These are phyloP conservation scores for Colletotrichum spinosum DNA, from an alignment of 2,329 filamentous ascomycete genomes.

Conservation along the genomic window DNA sequence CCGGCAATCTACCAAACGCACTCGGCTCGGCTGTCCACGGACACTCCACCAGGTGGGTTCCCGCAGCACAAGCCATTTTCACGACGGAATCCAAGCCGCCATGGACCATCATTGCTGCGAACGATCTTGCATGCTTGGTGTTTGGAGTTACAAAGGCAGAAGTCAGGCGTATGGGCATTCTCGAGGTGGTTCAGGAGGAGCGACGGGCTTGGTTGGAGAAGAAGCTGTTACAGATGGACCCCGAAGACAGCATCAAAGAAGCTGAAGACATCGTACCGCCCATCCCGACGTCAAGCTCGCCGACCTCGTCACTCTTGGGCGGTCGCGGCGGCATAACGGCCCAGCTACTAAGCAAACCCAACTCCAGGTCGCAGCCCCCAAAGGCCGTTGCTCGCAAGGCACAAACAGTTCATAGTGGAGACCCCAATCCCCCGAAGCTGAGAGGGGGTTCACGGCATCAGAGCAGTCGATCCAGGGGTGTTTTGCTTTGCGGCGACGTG, in stretches of 20 bases:
- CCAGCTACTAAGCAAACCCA: slow-evolving; percentile 86
- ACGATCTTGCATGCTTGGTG: slow-evolving; percentile 95
- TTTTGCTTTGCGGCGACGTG: slow-evolving; percentile 95
- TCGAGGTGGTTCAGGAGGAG: slow-evolving; percentile 94
- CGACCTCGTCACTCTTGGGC: slow-evolving; percentile 71
- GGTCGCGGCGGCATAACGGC: slow-evolving; percentile 84
- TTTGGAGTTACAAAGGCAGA: slow-evolving; percentile 99
- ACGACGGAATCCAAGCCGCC: slow-evolving; percentile 91
- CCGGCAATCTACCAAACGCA: slow-evolving; percentile 58
- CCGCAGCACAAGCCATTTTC: slow-evolving; percentile 95
- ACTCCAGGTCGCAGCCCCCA: slow-evolving; percentile 66
- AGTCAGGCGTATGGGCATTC: slow-evolving; percentile 91
- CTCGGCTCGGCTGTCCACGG: slow-evolving; percentile 77
- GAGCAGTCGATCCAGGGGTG: slow-evolving; percentile 83
- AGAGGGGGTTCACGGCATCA: slow-evolving; percentile 70
- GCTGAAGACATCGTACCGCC: slow-evolving; percentile 51
- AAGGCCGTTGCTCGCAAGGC: slow-evolving; percentile 69
- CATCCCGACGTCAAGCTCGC: slow-evolving; percentile 50
- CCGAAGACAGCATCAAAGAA: slow-evolving; percentile 49
- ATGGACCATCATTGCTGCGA: slow-evolving; percentile 96
- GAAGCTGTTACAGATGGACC: slow-evolving; percentile 77
- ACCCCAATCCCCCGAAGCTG: slow-evolving; percentile 66
- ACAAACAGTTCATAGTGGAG: slow-evolving; percentile 71
- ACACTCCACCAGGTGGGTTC: slow-evolving; percentile 90
- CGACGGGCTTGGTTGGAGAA: slow-evolving; percentile 89